Conservation (phyloP, 306 rosid species). For the Morella rubra region DNA sequence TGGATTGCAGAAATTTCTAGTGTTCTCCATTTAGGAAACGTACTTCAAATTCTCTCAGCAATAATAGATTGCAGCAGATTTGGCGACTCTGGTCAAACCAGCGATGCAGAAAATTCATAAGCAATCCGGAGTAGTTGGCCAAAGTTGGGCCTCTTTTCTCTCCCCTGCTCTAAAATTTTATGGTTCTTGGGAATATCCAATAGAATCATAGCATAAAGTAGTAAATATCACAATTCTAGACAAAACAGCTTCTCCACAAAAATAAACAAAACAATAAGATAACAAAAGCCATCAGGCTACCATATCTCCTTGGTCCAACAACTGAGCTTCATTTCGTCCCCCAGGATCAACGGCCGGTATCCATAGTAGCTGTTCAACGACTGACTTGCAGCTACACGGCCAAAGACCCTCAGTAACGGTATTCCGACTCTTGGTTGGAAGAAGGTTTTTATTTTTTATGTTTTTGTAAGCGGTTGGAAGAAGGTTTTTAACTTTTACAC, state of each 20-base stretch:
- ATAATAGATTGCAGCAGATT: no score
- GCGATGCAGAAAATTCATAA: no score
- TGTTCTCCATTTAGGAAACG: background rate
- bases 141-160: conserved; percentile 13
- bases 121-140: background rate
- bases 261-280: no score
- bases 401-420: conserved; percentile 25
- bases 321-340: background rate
- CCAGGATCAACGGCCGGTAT: conserved; percentile 7
- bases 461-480: background rate
- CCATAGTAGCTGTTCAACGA: conserved; percentile 3
- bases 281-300: background rate
- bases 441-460: background rate
- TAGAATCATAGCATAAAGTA: background rate
- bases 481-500: background rate
- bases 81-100: no score
- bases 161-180: background rate
- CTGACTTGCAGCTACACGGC: conserved; percentile 12
- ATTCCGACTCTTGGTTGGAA: conserved; percentile 4
- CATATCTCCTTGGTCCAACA: background rate
- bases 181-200: conserved; percentile 31
- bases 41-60: background rate
- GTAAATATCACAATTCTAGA: background rate
- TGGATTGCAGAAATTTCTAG: background rate
- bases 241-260: conserved; percentile 2